Evolutionary conservation across 208 protist species (phyloP), one percentile per base, ranked within the genome.

Genomic region (Trypanosoma theileri): DNA sequence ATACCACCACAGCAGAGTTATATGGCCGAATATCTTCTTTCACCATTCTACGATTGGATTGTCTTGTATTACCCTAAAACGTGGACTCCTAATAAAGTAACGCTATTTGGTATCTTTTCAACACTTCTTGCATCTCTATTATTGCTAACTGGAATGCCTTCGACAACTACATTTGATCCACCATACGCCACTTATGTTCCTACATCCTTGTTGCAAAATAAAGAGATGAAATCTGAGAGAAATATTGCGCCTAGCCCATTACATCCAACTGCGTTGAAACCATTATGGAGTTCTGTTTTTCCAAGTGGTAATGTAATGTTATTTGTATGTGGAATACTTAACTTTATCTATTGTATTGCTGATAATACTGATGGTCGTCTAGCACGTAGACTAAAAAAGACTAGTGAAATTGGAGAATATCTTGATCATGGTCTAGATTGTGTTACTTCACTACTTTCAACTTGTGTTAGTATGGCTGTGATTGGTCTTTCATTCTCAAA

Each of bases 301-400:
- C 26, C 83, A 22, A 80, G 69, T 19, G 61, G 76, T 4, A 66
- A 60, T 19, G 57, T 64, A 1, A 55, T 94, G 46, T 74, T 95
- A 16, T 71, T 86, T 42, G 45, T 89, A 6, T 92, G 85, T 64
- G 88, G 86, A 14, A 0, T 91, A 40, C 74, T 95, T 21, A 95
- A 95, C 60, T 56, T 93, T 16, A 65, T 92, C 40, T 97, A 97
- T 78, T 95, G 89, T 44, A 59, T 93, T 24, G 84, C 89, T 16
- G 92, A 97, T 79, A 97, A 97, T 80, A 93, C 86, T 14, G 92
- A 97, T 60, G 92, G 92, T 26, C 79, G 89, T n/a, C 85, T 95
- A 1, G 92, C 92, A 0, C 85, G 92, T 12, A 88, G 92, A 41
- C 75, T 93, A 54, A 62, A 71, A 35, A 85, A 88, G 58, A 80